A percentile compares a stretch with the other conserved stretches of the same genome.
phyloP scores from a whole-genome alignment of 2,329 filamentous ascomycete species.

The Escovopsis sp. region DNA sequence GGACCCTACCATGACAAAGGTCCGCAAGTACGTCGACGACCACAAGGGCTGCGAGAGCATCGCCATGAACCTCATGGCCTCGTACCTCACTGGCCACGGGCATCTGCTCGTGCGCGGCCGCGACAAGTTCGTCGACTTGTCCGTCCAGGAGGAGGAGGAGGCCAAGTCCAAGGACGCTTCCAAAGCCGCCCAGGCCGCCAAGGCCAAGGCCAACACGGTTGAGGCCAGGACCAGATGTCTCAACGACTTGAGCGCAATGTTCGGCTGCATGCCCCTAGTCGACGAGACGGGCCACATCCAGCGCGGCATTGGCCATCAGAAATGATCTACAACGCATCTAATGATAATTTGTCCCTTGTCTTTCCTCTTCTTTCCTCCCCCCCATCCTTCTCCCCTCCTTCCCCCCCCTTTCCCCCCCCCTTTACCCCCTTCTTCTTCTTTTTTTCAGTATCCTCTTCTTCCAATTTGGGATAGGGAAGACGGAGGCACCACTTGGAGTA shows the following conservation, averaged over 20 bases:
- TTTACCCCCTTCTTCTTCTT: too few species aligned
- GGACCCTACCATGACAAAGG: slow-evolving; percentile 14
- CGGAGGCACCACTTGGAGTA: too few species aligned
- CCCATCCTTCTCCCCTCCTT: too few species aligned
- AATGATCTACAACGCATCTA: too few species aligned
- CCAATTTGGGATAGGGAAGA: too few species aligned
- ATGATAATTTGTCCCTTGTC: slow-evolving; percentile 5
- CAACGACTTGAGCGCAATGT: slow-evolving; percentile 18
- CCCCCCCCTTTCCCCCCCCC: too few species aligned
- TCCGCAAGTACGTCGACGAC: slow-evolving; percentile 22
- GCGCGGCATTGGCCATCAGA: slow-evolving; percentile 11
- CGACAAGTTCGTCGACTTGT: slow-evolving; percentile 17
- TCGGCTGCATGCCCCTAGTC: slow-evolving; percentile 20
- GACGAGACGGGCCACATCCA: slow-evolving; percentile 19
- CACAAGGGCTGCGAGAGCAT: slow-evolving; percentile 26
- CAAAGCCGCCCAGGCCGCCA: slow-evolving; percentile 16
- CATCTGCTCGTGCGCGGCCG: slow-evolving; percentile 20
- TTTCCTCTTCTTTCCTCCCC: too few species aligned
- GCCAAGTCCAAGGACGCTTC: slow-evolving; percentile 16
- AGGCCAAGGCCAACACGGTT: slow-evolving; percentile 17
- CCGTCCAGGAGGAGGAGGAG: slow-evolving; percentile 18
- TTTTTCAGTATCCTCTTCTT: too few species aligned
- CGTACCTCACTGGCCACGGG: slow-evolving; percentile 18
- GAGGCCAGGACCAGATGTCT: slow-evolving; percentile 20
- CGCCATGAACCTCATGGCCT: slow-evolving; percentile 22